Percentiles rank a stretch among this genome's conserved stretches.
phyloP scores from a whole-genome alignment of 129 eudicot genomes.

The Flaveria bidentis region DNA sequence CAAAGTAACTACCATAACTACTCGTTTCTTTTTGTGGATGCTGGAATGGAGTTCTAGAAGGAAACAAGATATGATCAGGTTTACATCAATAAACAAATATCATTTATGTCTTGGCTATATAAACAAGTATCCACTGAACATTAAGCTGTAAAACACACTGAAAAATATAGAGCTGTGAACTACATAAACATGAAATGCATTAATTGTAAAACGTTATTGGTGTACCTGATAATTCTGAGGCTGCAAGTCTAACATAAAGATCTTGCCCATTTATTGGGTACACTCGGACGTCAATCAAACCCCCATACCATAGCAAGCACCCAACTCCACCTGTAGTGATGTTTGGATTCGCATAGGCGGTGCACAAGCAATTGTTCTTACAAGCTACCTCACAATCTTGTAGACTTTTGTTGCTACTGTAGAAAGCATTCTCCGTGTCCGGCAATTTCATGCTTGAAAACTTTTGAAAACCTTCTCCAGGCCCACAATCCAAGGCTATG shows the following conservation, averaged over 20 bases:
- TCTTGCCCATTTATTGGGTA: constrained; percentile 36
- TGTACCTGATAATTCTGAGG: constrained; percentile 22
- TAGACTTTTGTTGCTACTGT: background rate
- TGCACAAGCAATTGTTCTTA: constrained; percentile 35
- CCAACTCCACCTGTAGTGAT: constrained; percentile 42
- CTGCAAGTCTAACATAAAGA: constrained; percentile 35
- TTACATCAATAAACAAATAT: background rate
- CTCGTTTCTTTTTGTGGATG: constrained; percentile 23
- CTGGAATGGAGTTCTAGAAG: constrained; percentile 10
- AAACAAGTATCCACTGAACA: background rate
- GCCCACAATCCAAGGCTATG: constrained; percentile 28
- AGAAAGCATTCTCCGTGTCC: constrained; percentile 22
- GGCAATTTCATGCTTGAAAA: constrained; percentile 30
- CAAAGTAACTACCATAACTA: constrained; percentile 20
- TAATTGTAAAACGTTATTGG: background rate
- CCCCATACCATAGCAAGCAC: constrained; percentile 46
- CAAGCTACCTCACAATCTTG: constrained; percentile 37
- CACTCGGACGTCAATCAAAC: constrained; percentile 22
- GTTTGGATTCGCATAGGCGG: constrained; percentile 35
- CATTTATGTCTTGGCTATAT: background rate
- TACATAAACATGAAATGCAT: constrained; percentile 1
- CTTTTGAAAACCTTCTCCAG: constrained; percentile 33
- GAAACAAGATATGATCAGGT: constrained; percentile 10
- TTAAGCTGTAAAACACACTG: background rate
- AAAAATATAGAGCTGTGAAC: too few species aligned